Base-by-base conservation (phyloP, 352 stramenopile species). In the Phytophthora cajani region DNA sequence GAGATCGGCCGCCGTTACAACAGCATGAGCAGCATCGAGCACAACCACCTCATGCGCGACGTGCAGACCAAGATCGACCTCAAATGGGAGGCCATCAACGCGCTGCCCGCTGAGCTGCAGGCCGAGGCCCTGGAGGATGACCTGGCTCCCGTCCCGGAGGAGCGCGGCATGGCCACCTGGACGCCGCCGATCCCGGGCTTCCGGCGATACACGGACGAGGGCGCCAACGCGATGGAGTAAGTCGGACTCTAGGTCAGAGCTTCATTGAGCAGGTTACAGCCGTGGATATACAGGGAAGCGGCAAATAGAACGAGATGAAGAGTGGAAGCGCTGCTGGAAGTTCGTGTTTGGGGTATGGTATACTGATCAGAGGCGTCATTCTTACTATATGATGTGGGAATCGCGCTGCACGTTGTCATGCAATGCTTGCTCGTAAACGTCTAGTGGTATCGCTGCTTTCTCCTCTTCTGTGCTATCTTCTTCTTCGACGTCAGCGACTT, bases 31-130 rank as follows among this genome's bases (percentile, higher is more conserved):
- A 80, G 75, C 56, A 91, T 95, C 55, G 80, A 81, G 79, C 89
- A 96, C 85, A 97, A 96, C 80, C 82, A 94, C 79, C 71, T 90
- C 38, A 95, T 95, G 88, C 84, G 87, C 58, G 88, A 96, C 78
- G 54, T 97, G 72, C 90, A 95, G 76, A 96, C 82, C 64, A 97
- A 97, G 83, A 96, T 97, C 70, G 90, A 97, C 74, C 79, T 97
- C 46, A 96, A 96, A 77, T 96, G 90, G 88, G 89, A 89, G 27
- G 91, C 91, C 25, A 97, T 97, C 76, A 95, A 95, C 64, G 85
- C 89, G 56, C 77, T 97, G 44, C 91, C 89, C 12, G 77, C 62
- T 17, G 81, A 96, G 54, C 67, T 97, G 59, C 89, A 96, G 77
- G 74, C 77, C 7, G 91, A 96, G 63, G 91, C 91, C 27, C 54